phyloP scores from a whole-genome alignment of 2,329 filamentous ascomycete genomes.

The Pseudogymnoascus sp. region DNA sequence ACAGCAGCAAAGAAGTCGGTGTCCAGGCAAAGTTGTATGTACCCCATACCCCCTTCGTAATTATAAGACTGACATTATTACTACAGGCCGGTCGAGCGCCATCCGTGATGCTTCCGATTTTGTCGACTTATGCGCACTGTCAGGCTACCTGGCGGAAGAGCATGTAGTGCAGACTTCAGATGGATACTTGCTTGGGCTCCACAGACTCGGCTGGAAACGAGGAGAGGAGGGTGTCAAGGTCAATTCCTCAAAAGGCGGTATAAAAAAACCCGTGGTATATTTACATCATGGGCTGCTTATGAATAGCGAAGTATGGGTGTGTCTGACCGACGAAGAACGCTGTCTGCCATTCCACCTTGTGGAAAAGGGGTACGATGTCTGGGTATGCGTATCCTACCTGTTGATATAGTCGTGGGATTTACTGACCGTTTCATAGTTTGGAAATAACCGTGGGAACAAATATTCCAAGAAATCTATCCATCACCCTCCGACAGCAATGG shows the following conservation, averaged over 20 bases:
- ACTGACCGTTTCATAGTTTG: constrained; percentile 50
- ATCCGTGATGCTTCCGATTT: constrained; percentile 87
- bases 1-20: constrained; percentile 59
- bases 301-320: constrained; percentile 99
- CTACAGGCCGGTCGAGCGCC: constrained; percentile 57
- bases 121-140: constrained; percentile 83
- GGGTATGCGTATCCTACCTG: constrained; percentile 46
- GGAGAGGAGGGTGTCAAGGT: constrained; percentile 73
- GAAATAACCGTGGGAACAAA: constrained; percentile 97
- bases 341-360: constrained; percentile 84
- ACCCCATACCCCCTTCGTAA: constrained; percentile 48
- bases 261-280: constrained; percentile 81
- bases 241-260: constrained; percentile 55
- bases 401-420: background rate
- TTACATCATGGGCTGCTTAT: constrained; percentile 93
- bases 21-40: constrained; percentile 54
- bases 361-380: constrained; percentile 89
- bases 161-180: constrained; percentile 92
- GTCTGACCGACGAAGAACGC: constrained; percentile 74
- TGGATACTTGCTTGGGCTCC: constrained; percentile 84
- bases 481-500: constrained; percentile 60
- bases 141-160: constrained; percentile 89
- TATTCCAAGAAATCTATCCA: constrained; percentile 92
- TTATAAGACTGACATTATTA: constrained; percentile 36
- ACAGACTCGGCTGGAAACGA: constrained; percentile 73